Evolutionary conservation across 441 rosid genomes (phyloP).

Genomic region (Corymbia calophylla): DNA sequence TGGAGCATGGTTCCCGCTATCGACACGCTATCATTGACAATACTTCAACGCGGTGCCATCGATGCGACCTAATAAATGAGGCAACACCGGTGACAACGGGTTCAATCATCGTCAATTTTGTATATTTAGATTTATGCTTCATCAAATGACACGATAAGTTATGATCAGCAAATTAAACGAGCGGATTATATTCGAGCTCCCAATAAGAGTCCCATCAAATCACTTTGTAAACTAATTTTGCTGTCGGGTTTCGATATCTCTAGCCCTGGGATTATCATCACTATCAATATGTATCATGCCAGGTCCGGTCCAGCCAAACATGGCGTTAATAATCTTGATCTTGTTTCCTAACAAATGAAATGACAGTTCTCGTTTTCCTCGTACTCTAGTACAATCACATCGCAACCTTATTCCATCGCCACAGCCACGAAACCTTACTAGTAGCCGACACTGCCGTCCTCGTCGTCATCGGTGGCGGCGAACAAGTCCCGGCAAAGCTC

Average conservation of each 20-base stretch:
- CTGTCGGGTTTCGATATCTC: background rate
- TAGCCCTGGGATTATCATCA: background rate
- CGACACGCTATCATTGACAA: background rate
- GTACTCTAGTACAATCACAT: background rate
- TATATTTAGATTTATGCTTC: background rate
- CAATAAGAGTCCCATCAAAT: background rate
- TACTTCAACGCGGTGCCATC: background rate
- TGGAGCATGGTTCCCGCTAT: background rate
- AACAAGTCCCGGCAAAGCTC: conserved; percentile 71
- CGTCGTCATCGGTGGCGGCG: conserved; percentile 5
- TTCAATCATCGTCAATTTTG: background rate
- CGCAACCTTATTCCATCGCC: background rate
- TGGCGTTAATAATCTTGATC: background rate
- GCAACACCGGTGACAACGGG: background rate
- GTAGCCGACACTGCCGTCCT: background rate
- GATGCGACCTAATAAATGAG: background rate
- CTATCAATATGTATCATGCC: background rate
- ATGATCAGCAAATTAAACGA: background rate
- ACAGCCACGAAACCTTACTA: background rate
- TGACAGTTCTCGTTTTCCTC: background rate
- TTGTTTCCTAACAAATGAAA: background rate
- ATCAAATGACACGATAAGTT: background rate
- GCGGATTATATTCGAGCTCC: background rate
- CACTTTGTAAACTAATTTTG: background rate
- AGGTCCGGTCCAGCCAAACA: background rate